These are phyloP conservation scores for Thelonectria discophora DNA, from an alignment of 2,329 filamentous ascomycete species.

Conservation along the genomic window DNA sequence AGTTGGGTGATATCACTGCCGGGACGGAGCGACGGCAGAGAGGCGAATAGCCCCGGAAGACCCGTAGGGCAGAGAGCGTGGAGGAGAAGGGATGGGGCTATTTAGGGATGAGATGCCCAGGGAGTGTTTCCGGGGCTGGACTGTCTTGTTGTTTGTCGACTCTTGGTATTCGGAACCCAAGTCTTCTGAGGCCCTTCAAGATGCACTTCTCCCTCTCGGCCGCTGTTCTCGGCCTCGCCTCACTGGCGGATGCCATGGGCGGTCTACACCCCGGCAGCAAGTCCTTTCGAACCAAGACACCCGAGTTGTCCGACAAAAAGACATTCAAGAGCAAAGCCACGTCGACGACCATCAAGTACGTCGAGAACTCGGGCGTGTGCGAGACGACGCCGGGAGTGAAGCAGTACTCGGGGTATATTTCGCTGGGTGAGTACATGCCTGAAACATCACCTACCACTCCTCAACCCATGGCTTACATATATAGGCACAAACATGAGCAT, in stretches of 20 bases:
- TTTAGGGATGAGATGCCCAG: neutral
- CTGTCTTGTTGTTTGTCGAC: neutral
- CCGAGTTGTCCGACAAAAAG: slow-evolving; percentile 19
- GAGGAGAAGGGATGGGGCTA: neutral
- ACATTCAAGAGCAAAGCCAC: slow-evolving; percentile 36
- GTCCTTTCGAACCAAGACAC: slow-evolving; percentile 28
- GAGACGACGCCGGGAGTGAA: slow-evolving; percentile 66
- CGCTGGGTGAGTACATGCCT: slow-evolving; percentile 55
- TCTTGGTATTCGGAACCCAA: neutral
- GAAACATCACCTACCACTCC: neutral
- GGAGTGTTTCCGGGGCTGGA: neutral
- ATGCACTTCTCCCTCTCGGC: slow-evolving; percentile 37
- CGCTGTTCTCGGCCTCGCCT: slow-evolving; percentile 30
- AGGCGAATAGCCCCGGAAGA: neutral
- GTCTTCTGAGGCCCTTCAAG: neutral
- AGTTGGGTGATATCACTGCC: neutral
- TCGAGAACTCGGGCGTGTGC: slow-evolving; percentile 56
- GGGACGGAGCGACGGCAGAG: neutral
- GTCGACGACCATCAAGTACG: slow-evolving; percentile 36
- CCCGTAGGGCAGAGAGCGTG: neutral
- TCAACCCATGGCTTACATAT: neutral
- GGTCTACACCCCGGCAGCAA: slow-evolving; percentile 32
- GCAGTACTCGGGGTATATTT: slow-evolving; percentile 73
- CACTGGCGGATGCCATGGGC: slow-evolving; percentile 28
- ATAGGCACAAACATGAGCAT: slow-evolving; percentile 41